Percentiles rank a stretch among this genome's conserved stretches.
phyloP scores from a whole-genome alignment of 805 yeast genomes.

The Jamesozyma piceae region DNA sequence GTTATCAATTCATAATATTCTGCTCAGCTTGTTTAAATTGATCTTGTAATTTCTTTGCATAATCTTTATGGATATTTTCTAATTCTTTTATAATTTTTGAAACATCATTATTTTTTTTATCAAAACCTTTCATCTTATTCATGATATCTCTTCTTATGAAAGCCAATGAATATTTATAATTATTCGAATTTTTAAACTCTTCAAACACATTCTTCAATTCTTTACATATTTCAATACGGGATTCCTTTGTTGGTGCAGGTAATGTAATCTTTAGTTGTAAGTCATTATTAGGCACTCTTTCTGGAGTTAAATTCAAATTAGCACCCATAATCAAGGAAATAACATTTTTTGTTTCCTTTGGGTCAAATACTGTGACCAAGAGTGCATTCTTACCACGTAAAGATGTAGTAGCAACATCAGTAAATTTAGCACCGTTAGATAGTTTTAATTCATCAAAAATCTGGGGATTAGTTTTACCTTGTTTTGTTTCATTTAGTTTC shows the following conservation, averaged over 20 bases:
- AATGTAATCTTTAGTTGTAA: slow-evolving; percentile 65
- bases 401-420: slow-evolving; percentile 61
- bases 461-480: slow-evolving; percentile 60
- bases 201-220: slow-evolving; percentile 61
- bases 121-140: slow-evolving; percentile 41
- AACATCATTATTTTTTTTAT: slow-evolving; percentile 41
- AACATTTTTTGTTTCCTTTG: slow-evolving; percentile 57
- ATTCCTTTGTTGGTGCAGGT: slow-evolving; percentile 66
- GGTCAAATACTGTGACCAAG: slow-evolving; percentile 80
- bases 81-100: slow-evolving; percentile 48
- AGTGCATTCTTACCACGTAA: slow-evolving; percentile 58
- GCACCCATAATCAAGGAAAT: slow-evolving; percentile 63
- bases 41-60: slow-evolving; percentile 46
- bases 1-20: slow-evolving; percentile 14
- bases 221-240: slow-evolving; percentile 45
- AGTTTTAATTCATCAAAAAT: slow-evolving; percentile 55
- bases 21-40: slow-evolving; percentile 49
- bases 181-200: slow-evolving; percentile 42
- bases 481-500: slow-evolving; percentile 50
- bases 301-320: slow-evolving; percentile 70
- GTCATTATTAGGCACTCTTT: slow-evolving; percentile 58
- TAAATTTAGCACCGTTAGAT: slow-evolving; percentile 40
- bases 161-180: slow-evolving; percentile 42
- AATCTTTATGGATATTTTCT: slow-evolving; percentile 63
- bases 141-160: slow-evolving; percentile 50